phyloP scores from a whole-genome alignment of 495 filamentous ascomycete genomes.

The Hyaloscypha bicolor region DNA sequence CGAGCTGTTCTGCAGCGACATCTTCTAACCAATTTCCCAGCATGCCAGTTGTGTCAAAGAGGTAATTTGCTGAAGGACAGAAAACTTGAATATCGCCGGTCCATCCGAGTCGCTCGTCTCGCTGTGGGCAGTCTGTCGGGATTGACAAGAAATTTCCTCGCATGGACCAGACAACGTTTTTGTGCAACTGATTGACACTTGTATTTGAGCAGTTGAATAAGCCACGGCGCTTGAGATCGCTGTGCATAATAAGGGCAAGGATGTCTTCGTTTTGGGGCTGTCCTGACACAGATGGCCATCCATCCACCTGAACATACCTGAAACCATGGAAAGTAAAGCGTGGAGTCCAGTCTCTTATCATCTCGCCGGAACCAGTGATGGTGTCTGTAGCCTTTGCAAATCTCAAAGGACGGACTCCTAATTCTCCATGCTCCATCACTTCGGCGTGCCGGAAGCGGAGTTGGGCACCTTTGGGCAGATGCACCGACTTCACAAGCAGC shows the following conservation, averaged over 20 bases:
- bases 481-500: conserved; percentile 38
- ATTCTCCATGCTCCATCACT: conserved; percentile 54
- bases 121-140: conserved; percentile 56
- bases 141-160: conserved; percentile 55
- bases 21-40: conserved; percentile 44
- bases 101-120: conserved; percentile 59
- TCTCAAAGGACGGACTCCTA: conserved; percentile 50
- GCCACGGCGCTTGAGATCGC: conserved; percentile 50
- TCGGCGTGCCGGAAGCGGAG: conserved; percentile 49
- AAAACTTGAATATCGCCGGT: conserved; percentile 55
- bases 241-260: conserved; percentile 48
- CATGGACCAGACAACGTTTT: conserved; percentile 54
- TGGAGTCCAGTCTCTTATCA: conserved; percentile 40
- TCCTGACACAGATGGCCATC: conserved; percentile 40
- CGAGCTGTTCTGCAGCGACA: conserved; percentile 34
- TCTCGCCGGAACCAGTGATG: conserved; percentile 36
- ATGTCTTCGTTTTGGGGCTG: conserved; percentile 27
- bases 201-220: conserved; percentile 48
- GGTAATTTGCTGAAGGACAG: conserved; percentile 46
- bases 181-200: conserved; percentile 48
- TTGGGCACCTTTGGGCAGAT: conserved; percentile 31
- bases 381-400: conserved; percentile 47
- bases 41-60: conserved; percentile 52
- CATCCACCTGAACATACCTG: conserved; percentile 50
- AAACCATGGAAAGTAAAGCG: conserved; percentile 58